Base-by-base conservation (phyloP, 148 eudicot genomes). In the Nepenthes gracilis region DNA sequence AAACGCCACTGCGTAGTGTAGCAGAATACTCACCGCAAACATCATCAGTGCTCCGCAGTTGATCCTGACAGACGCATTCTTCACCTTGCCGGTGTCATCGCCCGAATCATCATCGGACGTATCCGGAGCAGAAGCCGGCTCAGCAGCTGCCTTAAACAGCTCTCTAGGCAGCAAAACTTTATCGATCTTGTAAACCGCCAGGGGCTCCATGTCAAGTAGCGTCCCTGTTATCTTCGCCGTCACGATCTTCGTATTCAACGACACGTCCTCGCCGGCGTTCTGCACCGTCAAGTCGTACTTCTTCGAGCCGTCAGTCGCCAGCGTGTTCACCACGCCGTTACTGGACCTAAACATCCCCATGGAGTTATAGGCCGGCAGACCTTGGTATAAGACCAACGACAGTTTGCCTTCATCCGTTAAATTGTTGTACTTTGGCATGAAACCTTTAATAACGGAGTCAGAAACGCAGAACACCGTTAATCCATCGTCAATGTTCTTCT, bases 341-440 rank as follows among this genome's bases (percentile, higher is more conserved):
- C 56, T 80, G 6, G 87, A 83, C 48, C 76, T 81, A 59, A 88
- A 47, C 71, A 67, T 74, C 33, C 79, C 74, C 85, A 88, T 63
- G 3, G 92, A 85, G 54, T 77, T 73, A 56, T 85, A 88, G 1
- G 77, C 79, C 36, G 96, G 89, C 0, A 85, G 68, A 2, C 83
- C 96, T 64, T 88, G 96, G 49, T 79, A 88, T 1, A 81, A 45
- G 12, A 85, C 38, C 10, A 88, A 9, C 11, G 87, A 56, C 34
- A 52, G 45, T 45, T 88, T 75, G 37, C 75, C 82, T 0, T 68
- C 75, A 4, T 60, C 69, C 1, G 92, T 85, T 54, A 88, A 49
- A 57, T 85, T 85, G 55, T 79, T 83, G 78, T 77, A 88, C 55
- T 77, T 85, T 5, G 96, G 89, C 83, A 81, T 74, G 70, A 88